Evolutionary conservation across 73 alveolate species (phyloP), one percentile per base, ranked within the genome.

Genomic region (Uronychia setigera): DNA sequence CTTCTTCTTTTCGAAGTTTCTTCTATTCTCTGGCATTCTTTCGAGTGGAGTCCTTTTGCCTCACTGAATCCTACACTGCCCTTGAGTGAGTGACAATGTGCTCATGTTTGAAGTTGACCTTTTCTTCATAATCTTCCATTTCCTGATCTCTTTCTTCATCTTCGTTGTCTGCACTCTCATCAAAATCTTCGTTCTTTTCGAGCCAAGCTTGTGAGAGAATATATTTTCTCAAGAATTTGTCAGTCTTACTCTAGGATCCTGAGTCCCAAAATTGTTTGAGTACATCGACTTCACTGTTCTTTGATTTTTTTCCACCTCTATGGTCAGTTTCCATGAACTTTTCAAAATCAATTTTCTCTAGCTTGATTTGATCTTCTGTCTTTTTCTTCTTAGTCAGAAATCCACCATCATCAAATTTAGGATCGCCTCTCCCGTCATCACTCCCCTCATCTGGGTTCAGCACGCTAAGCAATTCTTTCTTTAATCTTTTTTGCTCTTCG

Each of bases 71-170:
- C 26, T 74, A 82, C 33, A 82, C 81, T 33, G 87, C 60, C 35
- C 96, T 80, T 0, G 92, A n/a, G 80, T 91, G 93, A 74, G 96
- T 89, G 32, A 87, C 76, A 26, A 86, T 57, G 57, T 89, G 91
- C 59, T 92, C 97, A 78, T 31, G 86, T 76, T 95, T 79, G 85
- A 89, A 92, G 76, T 92, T 92, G 83, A 80, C 79, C 33, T 79
- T 82, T 74, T 84, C 82, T 80, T 92, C 97, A 59, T 79, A 92
- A 33, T 75, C 84, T 32, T 92, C 95, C 79, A 82, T 83, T 67
- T 89, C 97, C 74, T 76, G 32, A 28, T 83, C 91, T 29, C 93
- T 30, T 58, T 79, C 82, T 32, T 83, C 89, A 76, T 92, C 97
- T 80, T 92, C 94, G 0, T 79, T 74, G 76, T 88, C 95, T 11